Base-by-base conservation (phyloP, 495 filamentous ascomycete genomes). In the Diplogelasinospora grovesii region DNA sequence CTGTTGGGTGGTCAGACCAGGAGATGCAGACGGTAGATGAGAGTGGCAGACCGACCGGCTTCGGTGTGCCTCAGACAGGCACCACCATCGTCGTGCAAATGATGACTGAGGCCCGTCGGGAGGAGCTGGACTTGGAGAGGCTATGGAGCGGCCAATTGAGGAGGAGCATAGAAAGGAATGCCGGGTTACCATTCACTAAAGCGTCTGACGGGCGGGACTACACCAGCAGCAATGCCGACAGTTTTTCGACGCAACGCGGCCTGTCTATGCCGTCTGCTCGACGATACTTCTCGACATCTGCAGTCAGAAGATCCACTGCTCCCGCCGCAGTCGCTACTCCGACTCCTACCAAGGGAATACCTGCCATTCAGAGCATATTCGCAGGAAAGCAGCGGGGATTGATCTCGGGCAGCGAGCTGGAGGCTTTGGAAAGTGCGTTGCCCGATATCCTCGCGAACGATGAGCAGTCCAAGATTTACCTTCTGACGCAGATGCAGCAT, bases 51-150 rank as follows among this genome's bases (percentile, higher is more conserved):
- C 32, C 81, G 74, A 57, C 81, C 74, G 89, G 89, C 3, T 96
- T 96, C 61, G 85, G 86, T n/a, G 66, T 72, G 54, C 59, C 42
- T 48, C 67, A 44, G 70, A 73, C 14, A 4, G 82, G 78, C 36
- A 70, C 54, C 7, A 66, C 66, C 5, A 37, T 98, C 14, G 83
- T 97, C 20, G 77, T 96, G 22, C 92, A 98, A 63, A 78, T 97
- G 57, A 78, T 97, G 57, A 95, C 86, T 1, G 83, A 89, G 57
- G 75, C 82, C 44, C 88, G 90, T 64, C 73, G 92, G 54, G 75
- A 70, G 16, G 89, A 96, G 45, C 66, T 95, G 47, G 81, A 86
- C 53, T 64, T 98, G 24, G 92, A 98, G 53, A 65, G 64, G 8
- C 66, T 97, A 4, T 98, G 92, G 92, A 63, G 65, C 18, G 68